Evolutionary conservation across 2,329 filamentous ascomycete species (phyloP).

Genomic region (Stachybotrys elegans): DNA sequence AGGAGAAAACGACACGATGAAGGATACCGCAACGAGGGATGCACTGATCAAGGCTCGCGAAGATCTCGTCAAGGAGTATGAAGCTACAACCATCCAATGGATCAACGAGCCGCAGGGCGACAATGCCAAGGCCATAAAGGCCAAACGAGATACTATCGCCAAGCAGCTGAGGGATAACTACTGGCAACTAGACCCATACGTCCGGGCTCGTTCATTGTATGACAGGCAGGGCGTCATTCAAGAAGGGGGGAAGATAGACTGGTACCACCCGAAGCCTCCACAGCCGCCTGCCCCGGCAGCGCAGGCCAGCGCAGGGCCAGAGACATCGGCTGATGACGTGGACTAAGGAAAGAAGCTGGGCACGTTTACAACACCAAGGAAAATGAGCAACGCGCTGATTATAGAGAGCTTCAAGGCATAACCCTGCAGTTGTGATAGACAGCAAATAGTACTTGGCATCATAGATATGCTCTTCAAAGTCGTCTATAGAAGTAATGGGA

Average conservation of each 20-base stretch:
- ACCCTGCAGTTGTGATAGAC: too few relatives aligned
- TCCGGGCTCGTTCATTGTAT: slow-evolving; percentile 78
- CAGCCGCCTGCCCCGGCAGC: slow-evolving; percentile 8
- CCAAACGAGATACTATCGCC: slow-evolving; percentile 57
- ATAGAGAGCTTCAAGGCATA: too few relatives aligned
- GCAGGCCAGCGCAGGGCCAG: slow-evolving; percentile 15
- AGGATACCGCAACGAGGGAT: slow-evolving; percentile 58
- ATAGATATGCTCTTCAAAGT: too few relatives aligned
- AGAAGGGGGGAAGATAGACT: slow-evolving; percentile 62
- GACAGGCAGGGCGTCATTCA: slow-evolving; percentile 73
- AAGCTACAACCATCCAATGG: slow-evolving; percentile 73
- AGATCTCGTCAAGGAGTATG: slow-evolving; percentile 65
- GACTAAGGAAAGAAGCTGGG: too few relatives aligned
- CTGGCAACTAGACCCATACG: slow-evolving; percentile 84
- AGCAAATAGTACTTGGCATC: too few relatives aligned
- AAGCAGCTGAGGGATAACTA: slow-evolving; percentile 67
- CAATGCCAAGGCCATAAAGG: slow-evolving; percentile 42
- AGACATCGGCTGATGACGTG: slow-evolving; percentile 39
- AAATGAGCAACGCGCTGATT: too few relatives aligned
- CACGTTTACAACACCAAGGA: too few relatives aligned
- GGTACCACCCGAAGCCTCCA: slow-evolving; percentile 47
- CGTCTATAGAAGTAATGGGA: too few relatives aligned
- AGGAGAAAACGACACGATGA: slow-evolving; percentile 74
- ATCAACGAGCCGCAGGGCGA: slow-evolving; percentile 42
- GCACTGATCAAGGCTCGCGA: slow-evolving; percentile 59